Base-by-base conservation (phyloP, 257 asterid genomes). In the Misopates orontium region DNA sequence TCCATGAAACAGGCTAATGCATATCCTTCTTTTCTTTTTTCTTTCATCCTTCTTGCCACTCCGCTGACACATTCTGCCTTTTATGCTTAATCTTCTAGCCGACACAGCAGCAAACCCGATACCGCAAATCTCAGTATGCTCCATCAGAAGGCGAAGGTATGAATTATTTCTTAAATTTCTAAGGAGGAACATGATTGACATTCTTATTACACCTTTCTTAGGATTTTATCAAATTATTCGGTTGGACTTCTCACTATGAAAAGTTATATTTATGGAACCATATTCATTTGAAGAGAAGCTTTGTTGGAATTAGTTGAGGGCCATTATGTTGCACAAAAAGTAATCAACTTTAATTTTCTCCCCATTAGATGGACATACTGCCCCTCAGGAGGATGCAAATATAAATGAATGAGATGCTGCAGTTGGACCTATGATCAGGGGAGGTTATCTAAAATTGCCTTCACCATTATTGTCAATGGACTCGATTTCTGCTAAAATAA, bases 111-210 rank as follows among this genome's bases (percentile, higher is more conserved):
- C 98, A 85, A 79, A 89, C 98, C 3, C 86, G 98, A 66, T 92
- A 92, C 72, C 97, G 97, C 77, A 92, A 87, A 73, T 87, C 95
- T 54, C 91, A 82, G 53, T 92, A 64, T 82, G 98, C 97, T 32
- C 98, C 98, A 65, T 78, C 96, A 48, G 96, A 76, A 40, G 89
- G 96, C 55, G 96, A 92, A 85, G 98, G 97, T 89, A 79, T n/a
- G n/a, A 86, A 32, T 44, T 57, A 18, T 60, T 22, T 61, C 32
- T 59, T 58, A 1, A 40, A 32, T 41, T 56, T 10, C 8, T 1
- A 36, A 45, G 15, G 51, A 45, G 15, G 8, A 45, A 45, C 15
- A 0, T 45, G 19, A 45, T 13, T 12, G n/a, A n/a, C n/a, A n/a
- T n/a, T n/a, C n/a, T n/a, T n/a, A n/a, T n/a, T n/a, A n/a, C n/a